phyloP scores from a whole-genome alignment of 225 moss, liverwort and hornwort genomes.

The Neckera pumila region DNA sequence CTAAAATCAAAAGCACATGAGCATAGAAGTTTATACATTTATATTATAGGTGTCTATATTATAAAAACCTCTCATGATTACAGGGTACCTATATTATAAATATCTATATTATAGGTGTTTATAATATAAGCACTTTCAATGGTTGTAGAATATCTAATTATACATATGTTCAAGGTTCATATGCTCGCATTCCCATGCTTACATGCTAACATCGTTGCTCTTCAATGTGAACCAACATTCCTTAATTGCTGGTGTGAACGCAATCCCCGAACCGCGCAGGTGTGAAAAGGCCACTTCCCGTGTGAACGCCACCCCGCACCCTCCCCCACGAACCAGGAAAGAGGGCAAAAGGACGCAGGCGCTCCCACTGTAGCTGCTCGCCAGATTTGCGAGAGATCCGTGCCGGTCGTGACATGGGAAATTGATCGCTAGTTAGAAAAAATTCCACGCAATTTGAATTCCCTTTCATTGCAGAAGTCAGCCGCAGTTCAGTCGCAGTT shows the following conservation, averaged over 20 bases:
- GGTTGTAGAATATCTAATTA: too few relatives aligned
- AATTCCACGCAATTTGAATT: neutral
- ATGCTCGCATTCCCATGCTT: too few relatives aligned
- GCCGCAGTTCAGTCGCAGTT: neutral
- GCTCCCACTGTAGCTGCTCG: neutral
- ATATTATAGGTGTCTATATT: too few relatives aligned
- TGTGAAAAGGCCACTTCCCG: neutral
- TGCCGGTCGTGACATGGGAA: neutral
- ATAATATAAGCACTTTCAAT: too few relatives aligned
- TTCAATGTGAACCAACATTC: neutral
- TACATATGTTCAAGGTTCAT: too few relatives aligned
- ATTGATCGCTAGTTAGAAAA: neutral
- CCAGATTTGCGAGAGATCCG: neutral
- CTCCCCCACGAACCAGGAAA: neutral
- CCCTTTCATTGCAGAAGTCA: neutral
- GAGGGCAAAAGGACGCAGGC: neutral
- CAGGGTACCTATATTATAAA: too few relatives aligned
- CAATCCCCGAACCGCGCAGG: too few relatives aligned
- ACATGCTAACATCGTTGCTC: too few relatives aligned
- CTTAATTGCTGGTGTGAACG: neutral
- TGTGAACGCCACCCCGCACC: neutral
- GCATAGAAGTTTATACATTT: accelerated
- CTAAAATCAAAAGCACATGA: too few relatives aligned
- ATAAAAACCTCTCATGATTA: too few relatives aligned
- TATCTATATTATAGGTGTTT: too few relatives aligned